Base-by-base conservation (phyloP, 352 stramenopile genomes). In the Globisporangium polare region DNA sequence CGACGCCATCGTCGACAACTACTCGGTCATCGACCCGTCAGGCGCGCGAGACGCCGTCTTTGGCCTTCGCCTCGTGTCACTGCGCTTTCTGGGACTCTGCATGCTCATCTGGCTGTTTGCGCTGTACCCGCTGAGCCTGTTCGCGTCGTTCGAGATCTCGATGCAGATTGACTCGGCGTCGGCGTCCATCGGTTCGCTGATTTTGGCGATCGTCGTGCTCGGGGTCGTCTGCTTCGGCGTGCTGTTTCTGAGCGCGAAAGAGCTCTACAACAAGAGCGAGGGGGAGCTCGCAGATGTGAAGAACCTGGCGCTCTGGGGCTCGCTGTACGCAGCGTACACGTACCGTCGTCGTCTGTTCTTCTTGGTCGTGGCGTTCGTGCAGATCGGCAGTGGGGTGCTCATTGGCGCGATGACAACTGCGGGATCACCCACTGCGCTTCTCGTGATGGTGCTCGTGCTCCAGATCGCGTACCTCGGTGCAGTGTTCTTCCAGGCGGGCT, bases 271-370 rank as follows among this genome's bases (percentile, higher is more conserved):
- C 35, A 81, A 79, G 58, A 78, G 61, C 1, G 74, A 86, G 52
- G 60, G 74, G 17, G 67, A 88, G 54, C 70, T 92, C 20, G 66
- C 71, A 8, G 69, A 87, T 31, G 80, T 75, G 27, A 70, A 80
- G 35, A 78, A 74, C 39, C 54, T 83, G n/a, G 83, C 79, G 9
- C 78, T 73, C 7, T 89, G 74, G 71, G 83, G 80, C 0, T 74
- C 69, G 12, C 71, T 90, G 15, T 92, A 90, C 57, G 78, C 71
- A 18, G 78, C 82, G 45, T 86, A 80, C 54, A 74, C 65, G 37
- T 87, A 88, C 64, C 68, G 63, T n/a, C 74, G 68, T n/a, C 83
- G 83, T 2, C 73, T 92, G 31, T 89, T 92, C 60, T 88, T 89
- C 60, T 60, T 87, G 10, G 66, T 88, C 22, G 68, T 72, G 15